phyloP scores from a whole-genome alignment of 805 yeast species.

The Ogataea paradorogensis region DNA sequence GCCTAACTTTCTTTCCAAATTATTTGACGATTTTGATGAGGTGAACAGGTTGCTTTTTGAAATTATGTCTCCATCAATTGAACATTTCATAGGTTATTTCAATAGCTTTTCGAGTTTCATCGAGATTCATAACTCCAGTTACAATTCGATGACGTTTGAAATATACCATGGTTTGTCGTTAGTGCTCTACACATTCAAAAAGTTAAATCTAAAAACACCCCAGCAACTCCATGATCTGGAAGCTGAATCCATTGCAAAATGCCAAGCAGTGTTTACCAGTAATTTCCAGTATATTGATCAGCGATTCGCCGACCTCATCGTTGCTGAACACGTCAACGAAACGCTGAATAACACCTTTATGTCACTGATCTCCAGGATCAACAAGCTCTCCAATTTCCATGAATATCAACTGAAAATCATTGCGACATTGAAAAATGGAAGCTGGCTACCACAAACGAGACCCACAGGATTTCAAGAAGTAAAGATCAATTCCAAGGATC shows the following conservation, averaged over 20 bases:
- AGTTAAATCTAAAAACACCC: constrained; percentile 19
- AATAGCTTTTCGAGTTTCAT: constrained; percentile 39
- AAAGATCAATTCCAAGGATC: constrained; percentile 43
- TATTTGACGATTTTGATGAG: constrained; percentile 38
- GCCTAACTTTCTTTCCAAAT: constrained; percentile 16
- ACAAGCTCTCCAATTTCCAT: constrained; percentile 61
- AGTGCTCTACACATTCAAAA: constrained; percentile 15
- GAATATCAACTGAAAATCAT: constrained; percentile 52
- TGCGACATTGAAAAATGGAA: constrained; percentile 51
- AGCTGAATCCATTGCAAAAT: constrained; percentile 5
- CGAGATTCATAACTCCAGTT: constrained; percentile 40
- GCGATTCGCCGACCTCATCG: constrained; percentile 44
- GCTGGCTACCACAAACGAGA: constrained; percentile 67
- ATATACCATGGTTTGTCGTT: constrained; percentile 29
- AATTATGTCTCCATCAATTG: constrained; percentile 49
- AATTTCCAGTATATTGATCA: constrained; percentile 54
- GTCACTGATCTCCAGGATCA: constrained; percentile 63
- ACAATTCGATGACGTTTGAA: constrained; percentile 57
- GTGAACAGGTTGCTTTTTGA: constrained; percentile 52
- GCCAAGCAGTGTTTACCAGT: constrained; percentile 48
- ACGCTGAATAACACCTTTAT: constrained; percentile 42
- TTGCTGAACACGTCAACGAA: constrained; percentile 51
- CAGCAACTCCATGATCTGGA: constrained; percentile 9
- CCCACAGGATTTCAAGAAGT: constrained; percentile 67
- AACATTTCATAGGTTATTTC: constrained; percentile 39